Base-by-base conservation (phyloP, 495 filamentous ascomycete genomes). In the Hypoxylon rickii region DNA sequence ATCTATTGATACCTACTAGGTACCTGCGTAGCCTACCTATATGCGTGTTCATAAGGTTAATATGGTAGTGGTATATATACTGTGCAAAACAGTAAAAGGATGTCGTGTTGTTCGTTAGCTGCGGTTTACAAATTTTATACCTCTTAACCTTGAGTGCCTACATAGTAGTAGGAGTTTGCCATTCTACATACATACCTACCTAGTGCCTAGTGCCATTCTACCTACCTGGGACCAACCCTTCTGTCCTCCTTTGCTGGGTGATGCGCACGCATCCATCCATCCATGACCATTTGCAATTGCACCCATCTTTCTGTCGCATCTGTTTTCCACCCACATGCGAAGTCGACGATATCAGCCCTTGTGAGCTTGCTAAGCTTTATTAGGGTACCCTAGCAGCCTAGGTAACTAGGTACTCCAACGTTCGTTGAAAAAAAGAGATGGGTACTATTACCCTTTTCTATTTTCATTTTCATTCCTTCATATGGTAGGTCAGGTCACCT, bases 321-420 rank as follows among this genome's bases (percentile, higher is more conserved):
- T 29, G 24, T 10, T 29, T n/a, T n/a, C 44, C 16, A 41, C 26
- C 34, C 42, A 34, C 34, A 32, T 37, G 44, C 37, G 6, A 12
- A 22, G 36, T 49, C 39, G 52, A 37, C 15, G 26, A 51, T 45
- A 22, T 52, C 42, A 58, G 55, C 55, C 55, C 55, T 58, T 58
- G 46, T 18, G 40, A 58, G 45, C 45, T 13, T 57, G 21, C 32
- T 43, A 57, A 49, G 55, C 47, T 55, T 55, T 55, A 50, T 62
- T 61, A 61, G 58, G 51, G 45, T 49, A 55, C 45, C 58, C 58
- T 44, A 29, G 51, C 29, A 49, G 42, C 37, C 44, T 38, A 20
- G 29, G 44, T 52, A 52, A 34, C 13, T 29, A 44, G 50, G 32
- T 44, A 44, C 24, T 36, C 29, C 48, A 59, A 59, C 55, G 42